These are phyloP conservation scores for Coemansia sp. DNA, from an alignment of 192 early-diverging fungal genomes.

Conservation along the genomic window DNA sequence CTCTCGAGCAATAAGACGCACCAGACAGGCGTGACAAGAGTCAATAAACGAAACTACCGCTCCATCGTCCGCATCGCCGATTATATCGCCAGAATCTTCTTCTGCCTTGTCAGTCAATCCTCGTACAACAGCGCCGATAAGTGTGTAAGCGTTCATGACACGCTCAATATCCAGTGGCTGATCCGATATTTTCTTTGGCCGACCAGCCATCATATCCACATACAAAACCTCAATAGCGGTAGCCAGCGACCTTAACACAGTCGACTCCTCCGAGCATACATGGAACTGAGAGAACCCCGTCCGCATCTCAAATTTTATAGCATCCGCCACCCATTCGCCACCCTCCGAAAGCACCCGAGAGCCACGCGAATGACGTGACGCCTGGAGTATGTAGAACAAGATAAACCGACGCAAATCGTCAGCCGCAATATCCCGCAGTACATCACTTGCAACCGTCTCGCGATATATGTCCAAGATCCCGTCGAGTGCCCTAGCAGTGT, in stretches of 20 bases:
- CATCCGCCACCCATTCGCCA: slow-evolving; percentile 28
- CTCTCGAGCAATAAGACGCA: slow-evolving; percentile 35
- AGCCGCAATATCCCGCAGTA: neutral
- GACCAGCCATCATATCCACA: slow-evolving; percentile 19
- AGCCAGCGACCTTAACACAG: slow-evolving; percentile 20
- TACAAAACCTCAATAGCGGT: slow-evolving; percentile 34
- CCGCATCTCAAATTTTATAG: slow-evolving; percentile 46
- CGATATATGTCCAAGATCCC: slow-evolving; percentile 27
- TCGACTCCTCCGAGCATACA: slow-evolving; percentile 16
- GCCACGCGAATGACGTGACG: neutral
- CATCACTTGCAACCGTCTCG: slow-evolving; percentile 6
- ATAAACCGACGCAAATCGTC: slow-evolving; percentile 43
- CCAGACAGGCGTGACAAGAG: slow-evolving; percentile 23
- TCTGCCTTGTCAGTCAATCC: neutral
- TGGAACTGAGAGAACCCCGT: slow-evolving; percentile 36
- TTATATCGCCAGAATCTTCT: neutral
- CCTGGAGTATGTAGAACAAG: slow-evolving; percentile 39
- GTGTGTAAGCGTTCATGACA: slow-evolving; percentile 29
- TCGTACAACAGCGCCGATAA: slow-evolving; percentile 15
- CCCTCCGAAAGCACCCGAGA: neutral
- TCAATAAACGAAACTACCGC: slow-evolving; percentile 26
- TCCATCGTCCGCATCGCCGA: slow-evolving; percentile 10
- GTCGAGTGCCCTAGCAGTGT: slow-evolving; percentile 21
- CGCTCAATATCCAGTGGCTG: slow-evolving; percentile 35
- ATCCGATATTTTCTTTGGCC: slow-evolving; percentile 26